Conservation (phyloP, 257 asterid genomes). For the Ligustrum vulgare region DNA sequence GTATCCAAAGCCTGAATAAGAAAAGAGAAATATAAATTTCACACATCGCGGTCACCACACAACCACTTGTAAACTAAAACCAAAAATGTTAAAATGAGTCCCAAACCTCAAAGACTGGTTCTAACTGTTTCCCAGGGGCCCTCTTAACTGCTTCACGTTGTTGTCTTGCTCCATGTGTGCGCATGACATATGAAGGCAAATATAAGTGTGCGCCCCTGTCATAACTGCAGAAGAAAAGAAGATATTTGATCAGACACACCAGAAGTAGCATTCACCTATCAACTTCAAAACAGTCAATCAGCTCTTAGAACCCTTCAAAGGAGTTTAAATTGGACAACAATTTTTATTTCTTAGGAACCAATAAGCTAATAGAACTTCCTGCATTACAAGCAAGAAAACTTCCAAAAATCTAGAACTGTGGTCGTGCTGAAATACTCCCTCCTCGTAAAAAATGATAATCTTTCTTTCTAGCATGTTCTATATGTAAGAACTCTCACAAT, state of each 20-base stretch:
- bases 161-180: constrained; percentile 91
- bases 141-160: constrained; percentile 85
- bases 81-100: constrained; percentile 12
- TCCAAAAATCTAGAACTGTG: not conserved
- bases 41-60: constrained; percentile 7
- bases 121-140: constrained; percentile 64
- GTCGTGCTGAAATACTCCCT: not conserved
- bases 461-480: too few relatives aligned
- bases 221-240: constrained; percentile 48
- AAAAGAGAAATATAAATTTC: constrained; percentile 17
- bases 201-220: constrained; percentile 85
- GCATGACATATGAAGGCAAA: constrained; percentile 94
- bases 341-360: constrained; percentile 1
- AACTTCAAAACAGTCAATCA: constrained; percentile 13
- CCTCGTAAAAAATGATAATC: too few relatives aligned
- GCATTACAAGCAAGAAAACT: not conserved
- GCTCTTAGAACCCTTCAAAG: not conserved
- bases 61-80: constrained; percentile 8
- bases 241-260: constrained; percentile 11
- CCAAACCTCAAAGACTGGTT: constrained; percentile 78
- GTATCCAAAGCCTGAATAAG: constrained; percentile 80
- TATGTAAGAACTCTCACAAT: too few relatives aligned
- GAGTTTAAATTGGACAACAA: constrained; percentile 12
- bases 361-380: not conserved
- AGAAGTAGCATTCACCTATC: constrained; percentile 13